These are phyloP conservation scores for Phytopythium kandeliae DNA, from an alignment of 352 stramenopile genomes.

Conservation along the genomic window DNA sequence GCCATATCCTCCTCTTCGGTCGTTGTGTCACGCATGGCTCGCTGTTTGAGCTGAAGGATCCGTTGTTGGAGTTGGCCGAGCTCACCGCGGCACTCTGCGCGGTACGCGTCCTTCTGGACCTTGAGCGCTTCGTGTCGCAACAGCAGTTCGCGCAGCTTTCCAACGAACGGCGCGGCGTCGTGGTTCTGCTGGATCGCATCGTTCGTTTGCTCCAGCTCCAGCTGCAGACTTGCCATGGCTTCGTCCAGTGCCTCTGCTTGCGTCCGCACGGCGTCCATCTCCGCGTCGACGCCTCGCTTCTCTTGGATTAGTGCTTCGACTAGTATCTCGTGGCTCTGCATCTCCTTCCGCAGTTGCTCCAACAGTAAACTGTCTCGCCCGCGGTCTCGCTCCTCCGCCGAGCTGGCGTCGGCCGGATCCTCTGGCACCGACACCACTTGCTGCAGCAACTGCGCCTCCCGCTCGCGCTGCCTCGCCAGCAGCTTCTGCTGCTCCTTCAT, in stretches of 20 bases:
- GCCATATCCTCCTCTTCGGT: slow-evolving; percentile 42
- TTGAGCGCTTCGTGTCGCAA: slow-evolving; percentile 52
- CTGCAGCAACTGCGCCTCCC: slow-evolving; percentile 46
- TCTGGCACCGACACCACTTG: slow-evolving; percentile 39
- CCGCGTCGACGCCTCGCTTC: slow-evolving; percentile 30
- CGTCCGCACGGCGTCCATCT: slow-evolving; percentile 17
- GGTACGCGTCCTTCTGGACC: slow-evolving; percentile 38
- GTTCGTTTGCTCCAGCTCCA: slow-evolving; percentile 32
- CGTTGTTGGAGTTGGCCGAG: slow-evolving; percentile 26
- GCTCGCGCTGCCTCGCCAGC: slow-evolving; percentile 29
- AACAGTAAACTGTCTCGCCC: slow-evolving; percentile 7
- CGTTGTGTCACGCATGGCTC: slow-evolving; percentile 21
- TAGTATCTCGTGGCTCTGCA: slow-evolving; percentile 26
- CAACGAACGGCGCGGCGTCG: slow-evolving; percentile 17
- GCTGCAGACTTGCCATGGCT: slow-evolving; percentile 26
- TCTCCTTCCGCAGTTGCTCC: slow-evolving; percentile 13
- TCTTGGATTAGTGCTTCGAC: slow-evolving; percentile 40
- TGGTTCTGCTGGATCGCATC: slow-evolving; percentile 23
- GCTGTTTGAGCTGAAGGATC: slow-evolving; percentile 35
- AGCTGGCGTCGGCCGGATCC: slow-evolving; percentile 1
- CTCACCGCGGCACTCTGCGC: slow-evolving; percentile 34
- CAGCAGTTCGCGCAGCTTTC: slow-evolving; percentile 29
- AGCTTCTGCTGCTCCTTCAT: slow-evolving; percentile 38
- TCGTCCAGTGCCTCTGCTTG: slow-evolving; percentile 22
- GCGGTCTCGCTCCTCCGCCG: slow-evolving; percentile 1